A percentile compares a stretch with the other conserved stretches of the same genome.
phyloP scores from a whole-genome alignment of 78 protist species.

The Dictyostelium firmibasis region DNA sequence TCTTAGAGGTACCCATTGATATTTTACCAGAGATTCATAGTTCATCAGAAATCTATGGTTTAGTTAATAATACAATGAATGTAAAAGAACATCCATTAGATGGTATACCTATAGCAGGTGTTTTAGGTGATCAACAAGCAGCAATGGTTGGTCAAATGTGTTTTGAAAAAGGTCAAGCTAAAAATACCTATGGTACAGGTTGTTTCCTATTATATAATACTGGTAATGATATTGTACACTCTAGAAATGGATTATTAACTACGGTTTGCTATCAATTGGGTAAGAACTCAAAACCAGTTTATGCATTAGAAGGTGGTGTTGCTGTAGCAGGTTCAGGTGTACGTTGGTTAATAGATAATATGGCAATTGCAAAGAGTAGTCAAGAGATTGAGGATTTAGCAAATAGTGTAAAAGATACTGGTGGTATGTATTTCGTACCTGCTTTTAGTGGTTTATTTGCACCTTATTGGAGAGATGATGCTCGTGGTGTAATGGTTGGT shows the following conservation, averaged over 20 bases:
- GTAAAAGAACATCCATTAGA: not conserved
- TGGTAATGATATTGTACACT: conserved; percentile 86
- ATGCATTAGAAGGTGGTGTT: conserved; percentile 90
- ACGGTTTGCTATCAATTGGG: conserved; percentile 96
- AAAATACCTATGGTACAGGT: conserved; percentile 99
- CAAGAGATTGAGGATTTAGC: conserved; percentile 85
- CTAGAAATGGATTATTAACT: conserved; percentile 95
- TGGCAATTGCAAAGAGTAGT: conserved; percentile 54
- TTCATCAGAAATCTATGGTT: conserved; percentile 84
- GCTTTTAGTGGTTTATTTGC: conserved; percentile 94
- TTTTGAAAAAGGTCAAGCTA: conserved; percentile 90
- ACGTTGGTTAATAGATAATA: conserved; percentile 89
- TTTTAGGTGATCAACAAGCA: conserved; percentile 98
- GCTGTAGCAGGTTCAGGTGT: conserved; percentile 94
- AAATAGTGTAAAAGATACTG: conserved; percentile 67
- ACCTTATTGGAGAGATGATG: conserved; percentile 92
- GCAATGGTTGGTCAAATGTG: conserved; percentile 98
- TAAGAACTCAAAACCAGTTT: not conserved
- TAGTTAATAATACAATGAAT: not conserved
- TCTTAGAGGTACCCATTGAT: conserved; percentile 66
- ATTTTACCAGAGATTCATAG: conserved; percentile 75
- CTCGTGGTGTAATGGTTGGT: conserved; percentile 87
- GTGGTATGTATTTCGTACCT: conserved; percentile 91
- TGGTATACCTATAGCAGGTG: conserved; percentile 76
- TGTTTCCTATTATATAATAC: conserved; percentile 96